Evolutionary conservation across 441 rosid species (phyloP), one percentile per base, ranked within the genome.

Genomic region (Populus hybrid): DNA sequence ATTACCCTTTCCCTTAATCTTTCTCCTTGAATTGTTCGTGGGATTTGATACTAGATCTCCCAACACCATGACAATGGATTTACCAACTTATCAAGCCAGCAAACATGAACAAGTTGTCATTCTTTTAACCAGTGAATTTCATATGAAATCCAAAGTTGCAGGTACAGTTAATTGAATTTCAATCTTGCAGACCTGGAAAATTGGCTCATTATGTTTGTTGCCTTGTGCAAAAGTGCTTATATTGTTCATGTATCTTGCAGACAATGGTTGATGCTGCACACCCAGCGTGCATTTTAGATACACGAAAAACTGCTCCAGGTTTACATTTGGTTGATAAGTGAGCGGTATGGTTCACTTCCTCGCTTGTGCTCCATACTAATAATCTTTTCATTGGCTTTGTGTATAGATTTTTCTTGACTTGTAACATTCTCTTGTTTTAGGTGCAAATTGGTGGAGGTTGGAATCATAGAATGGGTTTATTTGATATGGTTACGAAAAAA

Each of bases 401-500:
- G 32, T 71, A 50, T 46, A 67, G 7, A n/a, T 73, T 74, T 79
- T 79, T 64, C 65, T 79, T 88, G 76, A 76, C 72, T 81, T 70
- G 67, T 77, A 32, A 63, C 73, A 63, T 77, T 81, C 66, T 77
- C 71, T 71, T 78, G 5, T 76, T 78, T 34, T 79, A 92, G 98
- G 97, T 92, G 70, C 87, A 91, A 76, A 92, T 96, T 88, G 97
- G 97, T 69, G 99, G 98, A 76, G 98, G 99, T 19, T 84, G 76
- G 78, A 94, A 94, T 84, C 99, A 94, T 66, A 88, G 98, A 83
- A 87, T 96, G 98, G 99, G 99, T 26, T 85, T 96, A 72, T 96
- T 91, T 87, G 98, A 94, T 84, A 96, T 94, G 99, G 94, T 96
- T 79, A 84, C 89, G 98, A 90, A 91, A 75, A 96, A 94, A 86